These are phyloP conservation scores for Ganoderma multipileum DNA, from an alignment of 1,284 basidiomycete genomes.

Conservation along the genomic window DNA sequence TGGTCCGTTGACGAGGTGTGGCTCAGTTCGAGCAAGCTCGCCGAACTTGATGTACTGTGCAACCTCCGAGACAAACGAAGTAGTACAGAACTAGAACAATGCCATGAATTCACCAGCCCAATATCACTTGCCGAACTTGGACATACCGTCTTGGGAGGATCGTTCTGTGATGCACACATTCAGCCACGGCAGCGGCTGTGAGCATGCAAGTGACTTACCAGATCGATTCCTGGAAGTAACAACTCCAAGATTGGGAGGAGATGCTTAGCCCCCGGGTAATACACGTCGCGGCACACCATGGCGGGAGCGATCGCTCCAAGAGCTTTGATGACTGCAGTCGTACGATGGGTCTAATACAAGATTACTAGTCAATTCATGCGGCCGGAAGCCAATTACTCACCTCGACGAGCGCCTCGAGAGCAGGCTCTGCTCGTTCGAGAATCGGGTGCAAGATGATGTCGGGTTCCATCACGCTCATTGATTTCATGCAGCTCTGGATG, in stretches of 20 bases:
- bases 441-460: constrained; percentile 88
- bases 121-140: neutral
- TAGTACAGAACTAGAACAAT: constrained; percentile 65
- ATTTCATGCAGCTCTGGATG: constrained; percentile 75
- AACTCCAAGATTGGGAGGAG: constrained; percentile 85
- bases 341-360: constrained; percentile 74
- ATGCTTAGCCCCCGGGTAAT: constrained; percentile 83
- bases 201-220: constrained; percentile 51
- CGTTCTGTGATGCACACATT: constrained; percentile 61
- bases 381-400: constrained; percentile 41
- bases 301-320: constrained; percentile 83
- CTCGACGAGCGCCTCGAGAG: constrained; percentile 88
- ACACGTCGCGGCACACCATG: constrained; percentile 80
- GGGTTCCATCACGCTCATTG: constrained; percentile 85
- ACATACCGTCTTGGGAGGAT: constrained; percentile 85
- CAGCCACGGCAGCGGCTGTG: neutral
- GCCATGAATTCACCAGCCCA: constrained; percentile 16
- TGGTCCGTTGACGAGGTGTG: constrained; percentile 27
- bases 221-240: constrained; percentile 87
- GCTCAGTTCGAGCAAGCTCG: constrained; percentile 58
- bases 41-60: constrained; percentile 86
- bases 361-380: neutral
- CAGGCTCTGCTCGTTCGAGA: constrained; percentile 86
- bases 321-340: constrained; percentile 87
- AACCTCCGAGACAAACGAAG: constrained; percentile 79